Conservation (phyloP, 805 yeast species). For the Lipomyces starkeyi region DNA sequence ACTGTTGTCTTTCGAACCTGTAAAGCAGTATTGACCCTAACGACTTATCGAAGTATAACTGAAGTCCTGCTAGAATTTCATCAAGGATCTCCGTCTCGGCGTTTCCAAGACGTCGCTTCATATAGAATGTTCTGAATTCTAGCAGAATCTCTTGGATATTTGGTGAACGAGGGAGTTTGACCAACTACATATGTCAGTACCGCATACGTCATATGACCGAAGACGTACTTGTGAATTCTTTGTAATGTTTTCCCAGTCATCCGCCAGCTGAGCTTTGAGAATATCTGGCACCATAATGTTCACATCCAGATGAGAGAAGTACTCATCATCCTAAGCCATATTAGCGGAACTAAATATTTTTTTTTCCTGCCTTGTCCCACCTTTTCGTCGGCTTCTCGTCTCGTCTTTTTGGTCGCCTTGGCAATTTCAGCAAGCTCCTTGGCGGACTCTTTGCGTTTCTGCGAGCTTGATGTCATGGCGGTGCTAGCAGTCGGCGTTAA, state of each 20-base stretch:
- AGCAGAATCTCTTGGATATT: conserved; percentile 61
- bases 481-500: conserved; percentile 25
- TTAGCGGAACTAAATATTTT: neutral
- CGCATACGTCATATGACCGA: neutral
- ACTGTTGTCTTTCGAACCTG: conserved; percentile 79
- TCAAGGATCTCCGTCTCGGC: conserved; percentile 58
- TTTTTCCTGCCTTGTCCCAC: conserved; percentile 5
- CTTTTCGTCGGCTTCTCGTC: conserved; percentile 36
- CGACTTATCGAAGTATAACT: conserved; percentile 73
- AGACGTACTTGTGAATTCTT: conserved; percentile 62
- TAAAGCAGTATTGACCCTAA: conserved; percentile 73
- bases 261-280: conserved; percentile 74
- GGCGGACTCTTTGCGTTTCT: conserved; percentile 37
- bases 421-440: conserved; percentile 24
- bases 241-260: conserved; percentile 93
- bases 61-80: conserved; percentile 75
- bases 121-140: conserved; percentile 52
- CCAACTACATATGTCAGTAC: conserved; percentile 46
- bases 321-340: conserved; percentile 27
- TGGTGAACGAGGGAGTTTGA: conserved; percentile 64
- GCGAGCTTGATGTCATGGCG: conserved; percentile 12
- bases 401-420: conserved; percentile 22
- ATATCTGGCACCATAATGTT: conserved; percentile 64
- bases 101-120: conserved; percentile 43
- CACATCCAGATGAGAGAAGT: conserved; percentile 54